Base-by-base conservation (phyloP, 352 stramenopile species). In the Phytophthora hibernalis region DNA sequence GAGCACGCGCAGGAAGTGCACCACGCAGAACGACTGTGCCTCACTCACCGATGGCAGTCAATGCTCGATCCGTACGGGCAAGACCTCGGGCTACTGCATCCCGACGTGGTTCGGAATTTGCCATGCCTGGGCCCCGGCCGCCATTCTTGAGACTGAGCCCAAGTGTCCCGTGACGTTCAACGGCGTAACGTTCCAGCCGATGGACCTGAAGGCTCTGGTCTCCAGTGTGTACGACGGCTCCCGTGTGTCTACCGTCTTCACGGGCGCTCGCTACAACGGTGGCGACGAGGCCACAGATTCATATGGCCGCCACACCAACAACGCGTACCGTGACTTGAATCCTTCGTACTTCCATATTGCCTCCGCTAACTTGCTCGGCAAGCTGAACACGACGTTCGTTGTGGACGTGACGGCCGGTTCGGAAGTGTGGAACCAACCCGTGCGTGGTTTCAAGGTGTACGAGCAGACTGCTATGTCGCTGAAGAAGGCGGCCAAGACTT, bases 361-460 rank as follows among this genome's bases (percentile, higher is more conserved):
- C 9, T 37, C 73, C 11, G 30, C 65, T 18, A 88, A 85, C 55
- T 42, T 85, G 1, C 42, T 88, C 6, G 71, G 68, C 5, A 68
- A 61, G 3, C 48, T 76, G 7, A 76, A 80, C 24, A 21, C 72
- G 9, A 61, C 74, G 5, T 80, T 88, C 58, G 55, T 88, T 7
- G 52, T 76, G 8, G 79, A 88, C 48, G 67, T 82, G 5, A 68
- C 72, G 1, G 67, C 70, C 18, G 70, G 62, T 9, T 30, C 51
- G 12, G 64, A 80, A 52, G 77, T 89, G 38, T 89, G 80, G 77
- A 89, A 89, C 69, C 74, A 83, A 48, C 80, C 80, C 1, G 72
- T 88, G 47, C 54, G 61, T 42, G 70, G 62, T 51, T 86, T 83
- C 63, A 59, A 76, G 48, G 61, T 84, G 20, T 51, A 64, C 35